Evolutionary conservation across 2,329 filamentous ascomycete species (phyloP).

Genomic region (Sclerotinia nivalis): DNA sequence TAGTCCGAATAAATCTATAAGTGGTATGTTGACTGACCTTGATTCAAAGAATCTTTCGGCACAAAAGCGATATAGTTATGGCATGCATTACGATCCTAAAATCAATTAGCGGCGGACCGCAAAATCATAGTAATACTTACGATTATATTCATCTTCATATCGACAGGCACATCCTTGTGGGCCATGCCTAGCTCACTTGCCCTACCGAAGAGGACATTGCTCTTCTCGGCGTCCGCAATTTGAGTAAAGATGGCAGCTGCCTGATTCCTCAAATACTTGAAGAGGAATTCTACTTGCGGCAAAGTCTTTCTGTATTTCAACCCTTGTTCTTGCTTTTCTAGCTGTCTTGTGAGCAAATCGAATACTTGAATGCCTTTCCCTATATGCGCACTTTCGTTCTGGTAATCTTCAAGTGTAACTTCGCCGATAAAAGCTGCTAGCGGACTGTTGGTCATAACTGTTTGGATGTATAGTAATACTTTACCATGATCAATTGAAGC

Average conservation of each 20-base stretch:
- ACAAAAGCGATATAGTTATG: constrained; percentile 34
- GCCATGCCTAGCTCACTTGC: constrained; percentile 38
- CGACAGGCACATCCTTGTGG: constrained; percentile 30
- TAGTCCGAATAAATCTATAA: not conserved
- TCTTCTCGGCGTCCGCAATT: constrained; percentile 68
- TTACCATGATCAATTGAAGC: constrained; percentile 71
- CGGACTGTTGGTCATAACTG: constrained; percentile 66
- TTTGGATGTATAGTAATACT: constrained; percentile 76
- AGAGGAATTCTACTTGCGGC: constrained; percentile 64
- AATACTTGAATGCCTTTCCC: constrained; percentile 50
- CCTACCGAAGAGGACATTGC: constrained; percentile 67
- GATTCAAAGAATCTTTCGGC: constrained; percentile 30
- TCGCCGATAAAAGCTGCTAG: constrained; percentile 61
- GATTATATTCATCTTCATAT: constrained; percentile 36
- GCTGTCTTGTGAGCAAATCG: constrained; percentile 46
- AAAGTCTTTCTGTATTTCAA: constrained; percentile 51
- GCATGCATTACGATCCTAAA: constrained; percentile 29
- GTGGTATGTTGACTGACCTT: constrained; percentile 29
- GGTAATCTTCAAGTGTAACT: constrained; percentile 52
- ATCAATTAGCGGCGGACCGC: constrained; percentile 5
- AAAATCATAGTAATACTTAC: constrained; percentile 27
- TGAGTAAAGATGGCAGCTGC: constrained; percentile 63
- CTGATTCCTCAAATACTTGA: constrained; percentile 57
- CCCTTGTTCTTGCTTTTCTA: constrained; percentile 37
- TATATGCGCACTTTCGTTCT: constrained; percentile 48